Percentiles rank a stretch among this genome's conserved stretches.
These are phyloP conservation scores for Telopea speciosissima DNA, from an alignment of 177 flowering plant genomes.

Conservation along the genomic window DNA sequence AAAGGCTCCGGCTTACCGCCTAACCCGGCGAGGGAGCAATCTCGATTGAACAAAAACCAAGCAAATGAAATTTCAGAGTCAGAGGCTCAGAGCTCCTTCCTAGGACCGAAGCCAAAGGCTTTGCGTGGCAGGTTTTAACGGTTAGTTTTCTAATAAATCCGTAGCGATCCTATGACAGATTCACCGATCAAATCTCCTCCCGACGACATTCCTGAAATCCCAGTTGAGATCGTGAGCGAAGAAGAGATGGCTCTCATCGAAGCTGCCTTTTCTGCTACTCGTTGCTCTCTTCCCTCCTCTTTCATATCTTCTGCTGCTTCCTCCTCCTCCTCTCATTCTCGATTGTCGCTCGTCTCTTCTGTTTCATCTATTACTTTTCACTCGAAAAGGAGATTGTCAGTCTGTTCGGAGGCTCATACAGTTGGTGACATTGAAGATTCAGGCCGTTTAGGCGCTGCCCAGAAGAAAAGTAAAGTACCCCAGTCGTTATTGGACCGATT, in stretches of 20 bases:
- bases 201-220: conserved; percentile 28
- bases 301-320: background rate
- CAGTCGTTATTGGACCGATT: conserved; percentile 48
- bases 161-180: background rate
- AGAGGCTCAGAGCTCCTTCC: too few species aligned
- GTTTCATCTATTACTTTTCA: conserved; percentile 21
- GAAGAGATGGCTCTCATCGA: conserved; percentile 87
- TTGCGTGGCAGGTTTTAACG: background rate
- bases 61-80: too few species aligned
- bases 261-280: conserved; percentile 46
- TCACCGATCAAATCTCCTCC: background rate
- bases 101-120: too few species aligned
- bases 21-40: too few species aligned
- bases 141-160: background rate
- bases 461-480: conserved; percentile 22
- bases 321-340: conserved; percentile 9
- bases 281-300: conserved; percentile 6
- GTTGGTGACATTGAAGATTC: conserved; percentile 52
- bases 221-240: conserved; percentile 60
- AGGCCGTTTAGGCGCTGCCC: conserved; percentile 17
- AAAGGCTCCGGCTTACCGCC: too few species aligned
- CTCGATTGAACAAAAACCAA: too few species aligned
- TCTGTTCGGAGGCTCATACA: conserved; percentile 6
- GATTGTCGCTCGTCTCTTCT: conserved; percentile 11
- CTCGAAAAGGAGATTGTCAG: conserved; percentile 37